Base-by-base conservation (phyloP, 345 rosid species). In the Schrenkiella parvula region DNA sequence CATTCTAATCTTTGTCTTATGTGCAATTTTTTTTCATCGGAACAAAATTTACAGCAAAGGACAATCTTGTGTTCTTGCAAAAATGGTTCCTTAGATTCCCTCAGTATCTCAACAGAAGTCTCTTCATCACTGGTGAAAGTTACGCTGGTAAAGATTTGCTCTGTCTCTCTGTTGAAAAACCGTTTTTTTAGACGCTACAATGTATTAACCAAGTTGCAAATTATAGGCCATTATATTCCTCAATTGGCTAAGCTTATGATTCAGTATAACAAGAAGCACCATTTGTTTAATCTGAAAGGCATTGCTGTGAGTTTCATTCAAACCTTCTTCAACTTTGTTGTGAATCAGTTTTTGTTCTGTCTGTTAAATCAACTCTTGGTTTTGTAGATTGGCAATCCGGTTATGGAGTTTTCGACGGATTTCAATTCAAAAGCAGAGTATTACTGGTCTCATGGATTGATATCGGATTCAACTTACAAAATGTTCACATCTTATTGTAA, bases 381-480 rank as follows among this genome's bases (percentile, higher is more conserved):
- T 51, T 66, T 68, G 80, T 86, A 95, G 97, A 54, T 95, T 64
- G 99, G 99, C 6, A 95, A 89, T 81, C 98, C 98, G 22, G 89
- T 93, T 71, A 60, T 90, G 43, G 92, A 93, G 51, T 93, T 88
- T 23, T 83, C 87, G 1, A 90, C 90, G 2, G 97, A 93, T 78
- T 88, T 93, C 80, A 90, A 90, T 69, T 90, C 98, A 25, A 80
- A 90, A 78, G 98, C 97, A 3, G 98, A 88, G 83, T 93, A 78
- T 83, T 86, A 90, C 67, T 93, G 98, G 98, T 93, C 98, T 64
- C 97, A 90, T 50, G 98, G 98, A 28, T 68, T 93, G 72, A 87
- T 90, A 74, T 88, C 98, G 3, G 98, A 93, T 62, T 73, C 95
- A 32, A 90, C 98, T 12, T 88, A 82, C 84, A 86, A 82, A 65